Evolutionary conservation across 495 filamentous ascomycete genomes (phyloP), one percentile per base, ranked within the genome.

Genomic region (Aeminium ludgeri): DNA sequence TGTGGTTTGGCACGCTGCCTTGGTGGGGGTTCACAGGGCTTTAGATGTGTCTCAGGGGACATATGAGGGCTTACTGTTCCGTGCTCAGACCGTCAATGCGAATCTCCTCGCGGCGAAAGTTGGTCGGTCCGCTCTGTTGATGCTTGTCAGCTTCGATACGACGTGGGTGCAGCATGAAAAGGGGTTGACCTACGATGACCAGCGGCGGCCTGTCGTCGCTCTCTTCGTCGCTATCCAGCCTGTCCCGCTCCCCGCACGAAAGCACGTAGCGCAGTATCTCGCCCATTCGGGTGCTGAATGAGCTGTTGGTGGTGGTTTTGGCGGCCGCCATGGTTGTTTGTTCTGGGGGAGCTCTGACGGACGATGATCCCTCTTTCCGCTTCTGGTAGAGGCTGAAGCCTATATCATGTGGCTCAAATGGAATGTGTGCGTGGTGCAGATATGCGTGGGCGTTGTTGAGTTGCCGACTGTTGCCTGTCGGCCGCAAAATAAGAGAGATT

Each of bases 41-140:
- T n/a, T n/a, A n/a, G n/a, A n/a, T n/a, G n/a, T n/a, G n/a, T n/a
- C 28, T 8, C 13, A 33, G 16, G 30, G 28, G 5, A 27, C n/a
- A 32, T 10, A 12, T 19, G 16, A 20, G 32, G 10, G 46, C 55
- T 42, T 51, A 61, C 58, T 58, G 41, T 31, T 56, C 50, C n/a
- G 51, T 36, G 8, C 48, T 43, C 0, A 61, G 44, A 16, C 47
- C 52, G 6, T 45, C 46, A 23, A 59, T 40, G 12, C 32, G 30
- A 10, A 59, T 44, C 25, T 57, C 58, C 20, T 54, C 41, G 28
- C 46, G 41, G 5, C 58, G 52, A 30, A 59, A 55, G 46, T 59
- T 42, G 11, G 52, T 59, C 4, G 57, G 57, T 8, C 34, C 49
- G 36, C 52, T 50, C 55, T 56, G 49, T 7, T 15, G 13, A 2